These are phyloP conservation scores for Epichloe aotearoae DNA, from an alignment of 2,329 filamentous ascomycete species.

Conservation along the genomic window DNA sequence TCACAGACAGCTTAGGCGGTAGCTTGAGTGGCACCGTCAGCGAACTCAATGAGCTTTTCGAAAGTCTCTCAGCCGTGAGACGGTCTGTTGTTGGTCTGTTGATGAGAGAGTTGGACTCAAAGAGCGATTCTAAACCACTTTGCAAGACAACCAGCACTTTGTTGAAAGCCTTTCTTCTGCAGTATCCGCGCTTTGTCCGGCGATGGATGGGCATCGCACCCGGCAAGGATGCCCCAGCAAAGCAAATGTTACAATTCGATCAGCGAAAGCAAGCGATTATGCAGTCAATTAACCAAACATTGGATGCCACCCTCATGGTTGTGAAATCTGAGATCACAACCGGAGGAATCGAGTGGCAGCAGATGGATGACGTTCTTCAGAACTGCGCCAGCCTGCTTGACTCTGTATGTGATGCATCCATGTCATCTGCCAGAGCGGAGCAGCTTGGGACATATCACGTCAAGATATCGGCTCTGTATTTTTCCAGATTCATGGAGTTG, in stretches of 20 bases:
- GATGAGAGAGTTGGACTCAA: conserved; percentile 15
- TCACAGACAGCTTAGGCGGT: conserved; percentile 43
- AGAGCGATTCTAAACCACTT: conserved; percentile 5
- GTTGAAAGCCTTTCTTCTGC: conserved; percentile 43
- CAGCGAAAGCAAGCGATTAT: conserved; percentile 41
- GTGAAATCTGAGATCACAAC: conserved; percentile 39
- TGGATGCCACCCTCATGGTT: conserved; percentile 48
- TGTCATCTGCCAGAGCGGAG: conserved; percentile 17
- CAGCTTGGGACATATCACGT: conserved; percentile 38
- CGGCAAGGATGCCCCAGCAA: conserved; percentile 35
- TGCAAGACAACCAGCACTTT: conserved; percentile 18
- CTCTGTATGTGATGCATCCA: conserved; percentile 29
- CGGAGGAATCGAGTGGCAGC: conserved; percentile 36
- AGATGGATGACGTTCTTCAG: conserved; percentile 42
- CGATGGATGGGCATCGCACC: conserved; percentile 50
- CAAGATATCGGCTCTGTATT: conserved; percentile 61
- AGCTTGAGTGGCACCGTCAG: conserved; percentile 43
- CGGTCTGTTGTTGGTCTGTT: conserved; percentile 40
- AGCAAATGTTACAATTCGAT: conserved; percentile 47
- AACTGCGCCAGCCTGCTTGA: conserved; percentile 43
- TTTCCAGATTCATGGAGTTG: conserved; percentile 43
- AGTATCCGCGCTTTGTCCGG: conserved; percentile 45
- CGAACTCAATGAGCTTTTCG: conserved; percentile 49
- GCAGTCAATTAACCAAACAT: conserved; percentile 38
- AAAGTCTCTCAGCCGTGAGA: conserved; percentile 40